These are phyloP conservation scores for Bipolaris bicolor DNA, from an alignment of 2,329 filamentous ascomycete species.

Conservation along the genomic window DNA sequence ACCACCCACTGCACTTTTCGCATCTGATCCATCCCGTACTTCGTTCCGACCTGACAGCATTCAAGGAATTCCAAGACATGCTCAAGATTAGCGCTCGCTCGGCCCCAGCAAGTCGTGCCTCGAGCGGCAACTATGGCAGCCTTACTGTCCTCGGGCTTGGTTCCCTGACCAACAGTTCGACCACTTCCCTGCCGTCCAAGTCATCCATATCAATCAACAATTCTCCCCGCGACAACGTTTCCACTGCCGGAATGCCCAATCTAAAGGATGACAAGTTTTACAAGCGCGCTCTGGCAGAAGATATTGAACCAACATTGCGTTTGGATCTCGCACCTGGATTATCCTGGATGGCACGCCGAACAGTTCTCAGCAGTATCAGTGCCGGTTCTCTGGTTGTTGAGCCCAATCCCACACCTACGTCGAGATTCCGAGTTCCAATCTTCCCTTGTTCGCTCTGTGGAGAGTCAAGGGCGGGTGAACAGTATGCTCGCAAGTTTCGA, in stretches of 20 bases:
- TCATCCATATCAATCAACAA: constrained; percentile 39
- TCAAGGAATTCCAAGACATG: constrained; percentile 83
- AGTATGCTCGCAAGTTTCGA: constrained; percentile 79
- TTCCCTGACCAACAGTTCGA: constrained; percentile 58
- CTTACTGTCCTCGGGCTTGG: constrained; percentile 65
- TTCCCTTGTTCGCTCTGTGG: constrained; percentile 88
- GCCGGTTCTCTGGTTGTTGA: constrained; percentile 90
- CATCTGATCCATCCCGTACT: constrained; percentile 84
- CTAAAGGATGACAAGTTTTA: constrained; percentile 94
- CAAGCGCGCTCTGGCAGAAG: constrained; percentile 85
- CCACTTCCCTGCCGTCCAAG: constrained; percentile 61
- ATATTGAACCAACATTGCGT: constrained; percentile 91
- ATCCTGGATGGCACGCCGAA: constrained; percentile 89
- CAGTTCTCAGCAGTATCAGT: constrained; percentile 80
- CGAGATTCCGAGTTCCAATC: constrained; percentile 61
- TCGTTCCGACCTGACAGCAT: constrained; percentile 79
- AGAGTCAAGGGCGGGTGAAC: constrained; percentile 73
- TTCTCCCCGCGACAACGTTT: constrained; percentile 44
- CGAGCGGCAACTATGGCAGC: constrained; percentile 72
- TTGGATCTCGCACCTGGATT: constrained; percentile 88
- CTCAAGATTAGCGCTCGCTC: constrained; percentile 67
- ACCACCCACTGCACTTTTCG: constrained; percentile 74
- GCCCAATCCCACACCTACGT: constrained; percentile 61
- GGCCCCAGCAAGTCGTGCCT: constrained; percentile 68
- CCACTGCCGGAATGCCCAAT: constrained; percentile 56